Evolutionary conservation across 371 early-diverging fungal species (phyloP), one percentile per base, ranked within the genome.

Genomic region (Nosema bombycis): DNA sequence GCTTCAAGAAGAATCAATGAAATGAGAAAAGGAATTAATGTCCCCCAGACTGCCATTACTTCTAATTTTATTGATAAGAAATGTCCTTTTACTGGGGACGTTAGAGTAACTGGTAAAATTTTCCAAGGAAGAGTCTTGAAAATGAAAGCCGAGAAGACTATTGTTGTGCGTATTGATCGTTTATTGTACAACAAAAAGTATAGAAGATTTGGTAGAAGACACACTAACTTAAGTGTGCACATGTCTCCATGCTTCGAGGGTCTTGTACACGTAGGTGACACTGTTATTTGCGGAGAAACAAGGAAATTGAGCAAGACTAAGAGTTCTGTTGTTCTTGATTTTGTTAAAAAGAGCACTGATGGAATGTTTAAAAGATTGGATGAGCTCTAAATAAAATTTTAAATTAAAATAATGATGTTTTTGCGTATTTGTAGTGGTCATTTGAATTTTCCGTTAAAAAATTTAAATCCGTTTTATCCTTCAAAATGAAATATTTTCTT

Each of bases 201-300:
- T 92, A 94, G 96, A 91, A 94, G 97, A 91, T 99, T 95, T 89
- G 97, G 97, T 90, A 98, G 96, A 92, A 92, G 99, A 85, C 96
- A 97, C 91, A 96, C 92, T 90, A 96, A 96, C 91, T 87, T 99
- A 83, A 91, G 94, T 78, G 96, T 96, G 84, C 99, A 99, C 89
- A 84, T 96, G 77, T 93, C 93, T 78, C 98, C 98, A 78, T 91
- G 92, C 87, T 99, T 97, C 90, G 90, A 95, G 80, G 94, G 94
- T 85, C 65, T 87, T 33, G 91, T 96, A 37, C 88, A 91, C 85
- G 84, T 88, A 78, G 96, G 96, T 80, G 96, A 96, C 85, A 86
- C 88, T 69, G 96, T 96, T 79, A 95, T 94, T 82, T 92, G 96
- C 85, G 96, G 96, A 84, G 85, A 85, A 58, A 85, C 85, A 2